Conservation (phyloP, 495 filamentous ascomycete genomes). For the Penicillium paxilli region DNA sequence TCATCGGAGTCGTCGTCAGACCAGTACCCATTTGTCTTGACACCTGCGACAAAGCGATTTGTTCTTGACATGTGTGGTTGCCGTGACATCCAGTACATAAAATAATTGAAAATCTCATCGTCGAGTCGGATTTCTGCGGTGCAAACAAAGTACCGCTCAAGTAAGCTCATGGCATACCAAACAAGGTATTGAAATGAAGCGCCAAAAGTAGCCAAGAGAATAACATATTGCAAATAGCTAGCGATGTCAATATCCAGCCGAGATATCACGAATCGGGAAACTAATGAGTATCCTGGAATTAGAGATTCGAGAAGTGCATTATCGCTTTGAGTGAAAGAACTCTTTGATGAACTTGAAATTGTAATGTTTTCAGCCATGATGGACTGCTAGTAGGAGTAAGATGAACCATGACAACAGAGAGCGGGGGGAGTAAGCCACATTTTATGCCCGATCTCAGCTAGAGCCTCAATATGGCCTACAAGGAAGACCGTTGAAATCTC, state of each 20-base stretch:
- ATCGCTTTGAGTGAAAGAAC: slow-evolving; percentile 21
- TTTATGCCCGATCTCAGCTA: neutral
- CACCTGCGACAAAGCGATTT: slow-evolving; percentile 62
- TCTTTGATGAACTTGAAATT: slow-evolving; percentile 17
- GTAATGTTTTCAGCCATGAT: slow-evolving; percentile 27
- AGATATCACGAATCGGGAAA: slow-evolving; percentile 58
- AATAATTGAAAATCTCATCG: slow-evolving; percentile 67
- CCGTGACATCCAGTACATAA: slow-evolving; percentile 68
- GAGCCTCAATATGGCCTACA: neutral
- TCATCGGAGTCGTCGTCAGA: slow-evolving; percentile 38
- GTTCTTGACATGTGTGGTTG: slow-evolving; percentile 58
- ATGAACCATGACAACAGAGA: neutral
- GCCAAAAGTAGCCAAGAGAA: slow-evolving; percentile 50
- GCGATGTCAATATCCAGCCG: slow-evolving; percentile 70
- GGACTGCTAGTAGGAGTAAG: neutral
- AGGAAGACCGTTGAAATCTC: neutral
- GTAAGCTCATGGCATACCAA: slow-evolving; percentile 36
- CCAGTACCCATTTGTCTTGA: slow-evolving; percentile 52
- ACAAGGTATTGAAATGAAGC: slow-evolving; percentile 53
- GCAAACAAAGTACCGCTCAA: slow-evolving; percentile 41
- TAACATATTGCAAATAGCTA: slow-evolving; percentile 63
- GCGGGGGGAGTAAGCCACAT: neutral
- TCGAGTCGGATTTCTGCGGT: slow-evolving; percentile 64
- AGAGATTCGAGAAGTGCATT: slow-evolving; percentile 66
- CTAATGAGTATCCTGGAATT: slow-evolving; percentile 70